Evolutionary conservation across 495 filamentous ascomycete species (phyloP).

Genomic region (Halenospora varia): DNA sequence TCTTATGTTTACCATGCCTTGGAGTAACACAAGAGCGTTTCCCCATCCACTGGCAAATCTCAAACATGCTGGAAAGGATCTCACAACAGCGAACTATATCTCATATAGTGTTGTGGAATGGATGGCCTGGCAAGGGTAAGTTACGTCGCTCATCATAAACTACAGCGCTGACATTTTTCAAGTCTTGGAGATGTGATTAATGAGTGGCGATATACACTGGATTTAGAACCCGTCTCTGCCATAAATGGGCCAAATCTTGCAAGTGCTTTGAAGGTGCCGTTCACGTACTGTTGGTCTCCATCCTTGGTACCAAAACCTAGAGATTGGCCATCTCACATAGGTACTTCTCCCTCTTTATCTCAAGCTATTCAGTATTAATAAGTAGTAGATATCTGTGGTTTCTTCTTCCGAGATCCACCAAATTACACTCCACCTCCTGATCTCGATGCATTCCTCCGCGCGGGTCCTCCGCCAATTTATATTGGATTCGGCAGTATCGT

Average conservation of each 20-base stretch:
- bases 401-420: conserved; percentile 53
- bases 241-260: conserved; percentile 33
- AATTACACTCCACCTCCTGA: conserved; percentile 48
- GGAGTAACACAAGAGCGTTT: conserved; percentile 50
- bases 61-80: conserved; percentile 38
- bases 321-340: conserved; percentile 56
- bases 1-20: conserved; percentile 70
- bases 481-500: conserved; percentile 69
- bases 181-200: conserved; percentile 58
- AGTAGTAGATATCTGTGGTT: conserved; percentile 51
- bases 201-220: conserved; percentile 43
- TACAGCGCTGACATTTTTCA: conserved; percentile 4
- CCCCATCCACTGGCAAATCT: conserved; percentile 51
- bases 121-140: conserved; percentile 62
- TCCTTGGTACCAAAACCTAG: conserved; percentile 55
- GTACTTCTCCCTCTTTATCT: conserved; percentile 2
- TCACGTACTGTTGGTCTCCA: conserved; percentile 62
- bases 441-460: conserved; percentile 47
- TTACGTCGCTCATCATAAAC: not conserved
- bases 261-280: conserved; percentile 47
- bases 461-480: conserved; percentile 55
- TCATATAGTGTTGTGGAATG: conserved; percentile 58
- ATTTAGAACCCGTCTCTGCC: conserved; percentile 44
- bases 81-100: conserved; percentile 49
- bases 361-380: not conserved